phyloP scores from a whole-genome alignment of 1,284 basidiomycete species.

The Microstroma glucosiphilum region DNA sequence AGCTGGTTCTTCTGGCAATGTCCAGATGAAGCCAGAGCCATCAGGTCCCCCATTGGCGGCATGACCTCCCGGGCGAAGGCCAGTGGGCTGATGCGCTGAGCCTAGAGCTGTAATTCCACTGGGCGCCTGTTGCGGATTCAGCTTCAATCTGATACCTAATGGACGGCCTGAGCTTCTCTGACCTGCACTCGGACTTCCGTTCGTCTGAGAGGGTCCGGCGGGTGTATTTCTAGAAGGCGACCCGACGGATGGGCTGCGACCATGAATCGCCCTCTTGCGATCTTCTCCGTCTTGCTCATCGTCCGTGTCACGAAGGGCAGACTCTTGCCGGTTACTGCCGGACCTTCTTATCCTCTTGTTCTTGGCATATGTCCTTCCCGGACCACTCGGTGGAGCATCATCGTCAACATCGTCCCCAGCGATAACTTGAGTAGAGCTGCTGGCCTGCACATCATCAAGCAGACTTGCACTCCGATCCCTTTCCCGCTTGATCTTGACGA shows the following conservation, averaged over 20 bases:
- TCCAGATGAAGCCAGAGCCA: constrained; percentile 18
- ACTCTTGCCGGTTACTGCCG: constrained; percentile 12
- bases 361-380: constrained; percentile 28
- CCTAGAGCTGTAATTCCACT: constrained; percentile 2
- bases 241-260: no score
- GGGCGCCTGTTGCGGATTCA: constrained; percentile 18
- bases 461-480: no score
- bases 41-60: constrained; percentile 6
- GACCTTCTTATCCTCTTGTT: constrained; percentile 29
- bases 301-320: background rate
- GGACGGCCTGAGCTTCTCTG: no score
- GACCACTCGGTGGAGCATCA: constrained; percentile 31
- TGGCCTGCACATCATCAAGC: no score
- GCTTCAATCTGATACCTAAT: constrained; percentile 32
- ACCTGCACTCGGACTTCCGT: no score
- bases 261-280: no score
- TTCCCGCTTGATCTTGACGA: constrained; percentile 14
- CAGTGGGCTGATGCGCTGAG: background rate
- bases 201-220: no score
- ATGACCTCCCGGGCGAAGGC: background rate
- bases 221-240: no score
- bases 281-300: constrained; percentile 1
- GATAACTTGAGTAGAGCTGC: constrained; percentile 8
- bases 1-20: constrained; percentile 30
- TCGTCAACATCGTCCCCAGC: constrained; percentile 27